A percentile compares a stretch with the other conserved stretches of the same genome.
phyloP scores from a whole-genome alignment of 2,329 filamentous ascomycete genomes.

The Penicillium sp. region DNA sequence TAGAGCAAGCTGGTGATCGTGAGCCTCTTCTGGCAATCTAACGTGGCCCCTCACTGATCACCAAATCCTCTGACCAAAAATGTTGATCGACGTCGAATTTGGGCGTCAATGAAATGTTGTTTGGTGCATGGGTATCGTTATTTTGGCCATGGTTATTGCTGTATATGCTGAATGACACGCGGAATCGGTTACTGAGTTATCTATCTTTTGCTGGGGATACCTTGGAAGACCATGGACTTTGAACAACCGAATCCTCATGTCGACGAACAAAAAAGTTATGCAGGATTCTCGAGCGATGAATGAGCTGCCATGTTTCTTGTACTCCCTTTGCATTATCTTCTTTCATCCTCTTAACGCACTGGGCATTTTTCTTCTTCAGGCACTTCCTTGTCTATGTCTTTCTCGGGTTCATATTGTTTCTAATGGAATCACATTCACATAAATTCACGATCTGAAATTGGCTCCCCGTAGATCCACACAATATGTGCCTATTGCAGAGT shows the following conservation, averaged over 20 bases:
- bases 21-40: conserved; percentile 38
- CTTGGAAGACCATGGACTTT: conserved; percentile 12
- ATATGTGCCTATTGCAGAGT: neutral
- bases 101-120: neutral
- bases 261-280: conserved; percentile 12
- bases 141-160: conserved; percentile 8
- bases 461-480: neutral
- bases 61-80: neutral
- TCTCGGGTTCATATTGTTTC: conserved; percentile 25
- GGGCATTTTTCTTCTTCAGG: conserved; percentile 9
- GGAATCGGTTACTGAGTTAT: conserved; percentile 2
- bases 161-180: conserved; percentile 15
- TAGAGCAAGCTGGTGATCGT: conserved; percentile 29
- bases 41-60: neutral
- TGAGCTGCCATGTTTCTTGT: conserved; percentile 14
- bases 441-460: conserved; percentile 14
- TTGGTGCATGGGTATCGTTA: conserved; percentile 8
- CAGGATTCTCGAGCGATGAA: conserved; percentile 18
- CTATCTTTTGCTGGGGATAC: conserved; percentile 1
- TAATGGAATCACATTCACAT: conserved; percentile 23
- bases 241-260: conserved; percentile 2
- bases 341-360: conserved; percentile 4
- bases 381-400: conserved; percentile 16
- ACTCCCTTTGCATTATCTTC: conserved; percentile 7
- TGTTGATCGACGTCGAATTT: neutral